Evolutionary conservation across 257 asterid genomes (phyloP).

Genomic region (Perilla frutescens): DNA sequence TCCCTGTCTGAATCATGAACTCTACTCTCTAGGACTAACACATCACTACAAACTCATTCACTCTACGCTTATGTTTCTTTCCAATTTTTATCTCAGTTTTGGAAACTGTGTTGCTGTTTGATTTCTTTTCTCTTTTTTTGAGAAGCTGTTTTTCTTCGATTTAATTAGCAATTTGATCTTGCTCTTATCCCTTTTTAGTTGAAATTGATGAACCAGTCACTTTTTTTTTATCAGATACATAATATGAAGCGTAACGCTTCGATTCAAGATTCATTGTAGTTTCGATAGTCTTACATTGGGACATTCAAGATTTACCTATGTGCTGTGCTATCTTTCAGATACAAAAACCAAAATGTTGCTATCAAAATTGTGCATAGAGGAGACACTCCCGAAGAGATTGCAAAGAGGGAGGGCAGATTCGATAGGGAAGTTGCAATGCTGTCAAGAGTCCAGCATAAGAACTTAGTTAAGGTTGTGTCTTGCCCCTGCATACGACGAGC

Average conservation of each 20-base stretch:
- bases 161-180: neutral
- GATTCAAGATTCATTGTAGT: slow-evolving; percentile 11
- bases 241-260: neutral
- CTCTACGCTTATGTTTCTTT: neutral
- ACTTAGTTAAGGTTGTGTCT: slow-evolving; percentile 84
- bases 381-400: slow-evolving; percentile 74
- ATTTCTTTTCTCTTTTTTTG: neutral
- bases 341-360: slow-evolving; percentile 87
- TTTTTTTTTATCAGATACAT: neutral
- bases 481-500: neutral
- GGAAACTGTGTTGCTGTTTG: slow-evolving; percentile 1
- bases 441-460: slow-evolving; percentile 88
- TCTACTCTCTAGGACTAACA: slow-evolving; percentile 11
- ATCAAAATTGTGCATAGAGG: slow-evolving; percentile 80
- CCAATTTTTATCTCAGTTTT: neutral
- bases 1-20: slow-evolving; percentile 31
- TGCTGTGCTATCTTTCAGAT: slow-evolving; percentile 47
- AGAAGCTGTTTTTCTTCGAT: neutral
- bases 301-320: no score
- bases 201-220: neutral
- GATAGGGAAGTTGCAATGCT: slow-evolving; percentile 89
- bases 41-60: neutral
- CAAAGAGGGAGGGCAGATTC: slow-evolving; percentile 65
- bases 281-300: neutral
- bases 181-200: neutral